These are phyloP conservation scores for Umbelopsis isabellina DNA, from an alignment of 192 early-diverging fungal genomes.

Conservation along the genomic window DNA sequence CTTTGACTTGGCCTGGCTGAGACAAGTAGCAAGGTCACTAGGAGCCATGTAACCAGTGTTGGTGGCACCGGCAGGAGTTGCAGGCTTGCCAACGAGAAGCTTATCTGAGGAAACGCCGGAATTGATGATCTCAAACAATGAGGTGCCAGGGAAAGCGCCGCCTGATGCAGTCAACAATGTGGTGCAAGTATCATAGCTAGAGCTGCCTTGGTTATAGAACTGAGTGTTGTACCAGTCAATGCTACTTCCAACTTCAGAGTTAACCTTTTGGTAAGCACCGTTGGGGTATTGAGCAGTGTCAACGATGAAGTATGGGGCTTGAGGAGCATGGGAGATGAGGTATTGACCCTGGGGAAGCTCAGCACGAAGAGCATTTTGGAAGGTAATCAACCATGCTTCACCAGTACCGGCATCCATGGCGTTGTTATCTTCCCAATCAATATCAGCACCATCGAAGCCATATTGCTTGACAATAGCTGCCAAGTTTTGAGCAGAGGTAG, in stretches of 20 bases:
- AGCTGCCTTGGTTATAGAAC: conserved; percentile 43
- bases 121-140: conserved; percentile 40
- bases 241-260: conserved; percentile 32
- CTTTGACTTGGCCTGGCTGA: conserved; percentile 35
- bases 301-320: conserved; percentile 44
- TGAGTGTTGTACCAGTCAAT: conserved; percentile 46
- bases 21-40: conserved; percentile 31
- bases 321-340: conserved; percentile 43
- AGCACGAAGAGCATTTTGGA: conserved; percentile 31
- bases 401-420: conserved; percentile 45
- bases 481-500: conserved; percentile 31
- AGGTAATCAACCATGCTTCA: conserved; percentile 43
- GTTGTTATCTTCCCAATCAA: conserved; percentile 47
- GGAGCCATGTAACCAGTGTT: conserved; percentile 42
- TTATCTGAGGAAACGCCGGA: conserved; percentile 32
- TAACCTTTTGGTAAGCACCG: conserved; percentile 39
- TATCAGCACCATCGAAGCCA: conserved; percentile 44
- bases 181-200: conserved; percentile 35
- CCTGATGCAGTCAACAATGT: conserved; percentile 33
- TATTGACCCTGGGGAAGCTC: conserved; percentile 36
- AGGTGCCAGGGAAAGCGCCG: conserved; percentile 37
- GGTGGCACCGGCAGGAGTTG: conserved; percentile 36
- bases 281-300: conserved; percentile 36
- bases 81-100: conserved; percentile 45
- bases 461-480: conserved; percentile 43